phyloP scores from a whole-genome alignment of 768 basidiomycete genomes.

The Kwoniella mangroviensis region DNA sequence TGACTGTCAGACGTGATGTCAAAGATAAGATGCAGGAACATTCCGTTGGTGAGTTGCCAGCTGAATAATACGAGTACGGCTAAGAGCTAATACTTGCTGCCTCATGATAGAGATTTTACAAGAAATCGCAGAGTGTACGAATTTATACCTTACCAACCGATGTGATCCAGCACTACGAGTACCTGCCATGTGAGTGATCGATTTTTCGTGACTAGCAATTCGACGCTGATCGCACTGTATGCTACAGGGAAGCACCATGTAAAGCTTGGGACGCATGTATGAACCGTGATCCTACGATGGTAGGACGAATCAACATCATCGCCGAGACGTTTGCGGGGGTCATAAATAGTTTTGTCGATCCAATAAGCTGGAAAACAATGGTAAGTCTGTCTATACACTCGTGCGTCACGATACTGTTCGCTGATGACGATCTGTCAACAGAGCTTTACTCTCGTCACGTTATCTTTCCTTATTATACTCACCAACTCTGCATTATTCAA shows the following conservation, averaged over 20 bases:
- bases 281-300: slow-evolving; percentile 87
- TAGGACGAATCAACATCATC: slow-evolving; percentile 85
- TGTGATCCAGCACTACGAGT: slow-evolving; percentile 73
- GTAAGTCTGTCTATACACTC: slow-evolving; percentile 61
- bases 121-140: slow-evolving; percentile 85
- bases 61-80: not conserved
- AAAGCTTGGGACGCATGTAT: slow-evolving; percentile 90
- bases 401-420: not conserved
- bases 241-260: slow-evolving; percentile 71
- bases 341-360: slow-evolving; percentile 94
- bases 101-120: slow-evolving; percentile 73
- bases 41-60: slow-evolving; percentile 71
- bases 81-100: slow-evolving; percentile 2
- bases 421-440: slow-evolving; percentile 20
- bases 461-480: slow-evolving; percentile 54
- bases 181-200: slow-evolving; percentile 71
- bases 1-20: slow-evolving; percentile 88
- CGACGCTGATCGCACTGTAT: slow-evolving; percentile 5
- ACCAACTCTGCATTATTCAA: slow-evolving; percentile 57
- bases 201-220: not conserved
- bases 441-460: slow-evolving; percentile 56
- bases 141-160: slow-evolving; percentile 78
- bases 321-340: slow-evolving; percentile 96
- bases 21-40: slow-evolving; percentile 83
- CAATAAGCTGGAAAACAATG: slow-evolving; percentile 95